Evolutionary conservation across 805 yeast genomes (phyloP).

Genomic region (Ogataea nakhonphanomensis): DNA sequence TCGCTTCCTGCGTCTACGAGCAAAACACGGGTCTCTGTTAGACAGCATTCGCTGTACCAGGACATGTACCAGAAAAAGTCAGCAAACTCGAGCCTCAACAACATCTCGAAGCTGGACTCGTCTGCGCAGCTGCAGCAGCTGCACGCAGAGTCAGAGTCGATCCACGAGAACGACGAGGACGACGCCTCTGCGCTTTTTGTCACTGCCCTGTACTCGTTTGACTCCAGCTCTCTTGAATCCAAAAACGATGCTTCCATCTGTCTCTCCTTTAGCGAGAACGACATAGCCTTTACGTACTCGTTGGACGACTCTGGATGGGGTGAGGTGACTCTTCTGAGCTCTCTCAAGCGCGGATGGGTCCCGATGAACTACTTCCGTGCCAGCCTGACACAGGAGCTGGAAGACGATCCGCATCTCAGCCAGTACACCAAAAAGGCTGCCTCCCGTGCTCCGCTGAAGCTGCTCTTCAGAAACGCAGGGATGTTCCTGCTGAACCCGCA

Average conservation of each 20-base stretch:
- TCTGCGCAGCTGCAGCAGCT: constrained; percentile 14
- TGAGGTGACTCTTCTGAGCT: constrained; percentile 67
- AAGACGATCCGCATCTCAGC: constrained; percentile 13
- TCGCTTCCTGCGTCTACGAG: neutral
- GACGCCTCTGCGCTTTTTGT: constrained; percentile 37
- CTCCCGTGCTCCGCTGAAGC: constrained; percentile 50
- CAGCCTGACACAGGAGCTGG: constrained; percentile 25
- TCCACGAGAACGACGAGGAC: constrained; percentile 23
- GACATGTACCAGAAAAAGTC: constrained; percentile 13
- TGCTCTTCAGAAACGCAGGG: constrained; percentile 60
- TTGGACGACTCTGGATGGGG: constrained; percentile 87
- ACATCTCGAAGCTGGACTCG: constrained; percentile 15
- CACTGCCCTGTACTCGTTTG: constrained; percentile 34
- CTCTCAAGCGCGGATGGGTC: constrained; percentile 74
- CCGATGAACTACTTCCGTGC: constrained; percentile 75
- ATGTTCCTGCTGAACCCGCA: constrained; percentile 63
- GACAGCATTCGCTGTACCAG: constrained; percentile 28
- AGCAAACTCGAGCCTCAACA: constrained; percentile 2
- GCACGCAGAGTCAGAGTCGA: constrained; percentile 11
- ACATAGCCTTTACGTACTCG: constrained; percentile 72
- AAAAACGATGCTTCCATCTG: constrained; percentile 70
- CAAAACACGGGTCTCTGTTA: constrained; percentile 27
- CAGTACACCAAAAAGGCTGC: constrained; percentile 32
- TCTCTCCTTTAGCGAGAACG: constrained; percentile 65
- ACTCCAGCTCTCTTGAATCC: constrained; percentile 49